Percentiles rank a stretch among this genome's conserved stretches.
phyloP scores from a whole-genome alignment of 345 rosid genomes.

The Eucalyptus tenuipes region DNA sequence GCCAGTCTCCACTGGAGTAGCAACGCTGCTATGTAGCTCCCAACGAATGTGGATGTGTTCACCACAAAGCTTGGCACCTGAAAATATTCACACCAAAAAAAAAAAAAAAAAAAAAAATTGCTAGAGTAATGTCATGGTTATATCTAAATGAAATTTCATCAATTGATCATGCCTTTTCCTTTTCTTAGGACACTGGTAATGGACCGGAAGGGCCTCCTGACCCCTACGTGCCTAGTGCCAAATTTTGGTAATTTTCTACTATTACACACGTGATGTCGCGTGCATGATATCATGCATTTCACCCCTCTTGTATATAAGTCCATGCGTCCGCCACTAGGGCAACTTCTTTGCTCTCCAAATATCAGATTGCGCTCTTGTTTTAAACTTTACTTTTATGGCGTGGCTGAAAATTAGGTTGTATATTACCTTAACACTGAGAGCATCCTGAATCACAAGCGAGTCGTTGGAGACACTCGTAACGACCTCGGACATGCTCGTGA shows the following conservation, averaged over 20 bases:
- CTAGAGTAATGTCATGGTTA: background rate
- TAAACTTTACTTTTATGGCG: background rate
- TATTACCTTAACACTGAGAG: background rate
- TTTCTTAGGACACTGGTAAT: background rate
- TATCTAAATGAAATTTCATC: background rate
- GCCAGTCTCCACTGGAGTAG: constrained; percentile 9
- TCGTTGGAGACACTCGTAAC: background rate
- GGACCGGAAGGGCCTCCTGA: background rate
- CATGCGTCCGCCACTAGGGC: background rate
- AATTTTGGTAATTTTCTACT: background rate
- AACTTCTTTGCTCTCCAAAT: background rate
- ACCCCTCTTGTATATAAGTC: background rate
- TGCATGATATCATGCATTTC: background rate
- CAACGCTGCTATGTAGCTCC: background rate
- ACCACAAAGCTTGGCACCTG: constrained; percentile 3
- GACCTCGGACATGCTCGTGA: background rate
- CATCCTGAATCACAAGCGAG: background rate
- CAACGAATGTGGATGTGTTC: background rate
- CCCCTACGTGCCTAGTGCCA: background rate
- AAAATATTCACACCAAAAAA: background rate
- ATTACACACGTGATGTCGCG: background rate
- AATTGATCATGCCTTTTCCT: background rate
- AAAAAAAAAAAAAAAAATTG: too few relatives aligned
- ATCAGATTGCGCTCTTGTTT: background rate
- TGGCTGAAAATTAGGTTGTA: background rate